Percentiles rank a stretch among this genome's conserved stretches.
Conservation (phyloP, 768 basidiomycete species). For the Cystofilobasidium ferigula region DNA sequence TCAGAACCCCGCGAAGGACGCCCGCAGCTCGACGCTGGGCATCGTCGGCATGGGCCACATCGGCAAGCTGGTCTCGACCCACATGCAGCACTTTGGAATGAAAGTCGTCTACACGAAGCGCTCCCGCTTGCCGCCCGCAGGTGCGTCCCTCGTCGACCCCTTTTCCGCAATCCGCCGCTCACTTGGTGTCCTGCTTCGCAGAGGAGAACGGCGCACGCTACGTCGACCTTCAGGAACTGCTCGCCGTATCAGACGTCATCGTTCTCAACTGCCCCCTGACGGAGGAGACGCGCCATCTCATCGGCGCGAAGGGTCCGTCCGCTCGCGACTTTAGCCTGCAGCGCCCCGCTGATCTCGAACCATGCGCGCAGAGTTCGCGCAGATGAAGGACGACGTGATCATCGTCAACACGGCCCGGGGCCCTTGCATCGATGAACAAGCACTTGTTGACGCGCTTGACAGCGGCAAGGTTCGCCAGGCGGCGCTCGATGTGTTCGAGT, state of each 20-base stretch:
- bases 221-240: constrained; percentile 33
- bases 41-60: constrained; percentile 39
- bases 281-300: constrained; percentile 29
- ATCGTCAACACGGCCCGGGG: constrained; percentile 37
- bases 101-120: constrained; percentile 37
- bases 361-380: constrained; percentile 26
- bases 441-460: constrained; percentile 38
- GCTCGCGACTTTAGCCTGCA: no score
- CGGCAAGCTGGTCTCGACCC: constrained; percentile 32
- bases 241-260: constrained; percentile 32
- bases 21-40: constrained; percentile 29
- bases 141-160: constrained; percentile 17
- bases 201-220: constrained; percentile 32
- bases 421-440: constrained; percentile 36
- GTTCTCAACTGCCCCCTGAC: constrained; percentile 34
- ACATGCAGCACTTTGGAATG: constrained; percentile 35
- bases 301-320: constrained; percentile 5
- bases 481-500: constrained; percentile 39
- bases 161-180: neutral
- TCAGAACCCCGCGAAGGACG: neutral
- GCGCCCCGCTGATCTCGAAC: neutral
- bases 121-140: constrained; percentile 26
- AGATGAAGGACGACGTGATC: constrained; percentile 35
- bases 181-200: constrained; percentile 5
- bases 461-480: constrained; percentile 36